Conservation (phyloP, 2,329 filamentous ascomycete species). For the Aspergillus candidus region DNA sequence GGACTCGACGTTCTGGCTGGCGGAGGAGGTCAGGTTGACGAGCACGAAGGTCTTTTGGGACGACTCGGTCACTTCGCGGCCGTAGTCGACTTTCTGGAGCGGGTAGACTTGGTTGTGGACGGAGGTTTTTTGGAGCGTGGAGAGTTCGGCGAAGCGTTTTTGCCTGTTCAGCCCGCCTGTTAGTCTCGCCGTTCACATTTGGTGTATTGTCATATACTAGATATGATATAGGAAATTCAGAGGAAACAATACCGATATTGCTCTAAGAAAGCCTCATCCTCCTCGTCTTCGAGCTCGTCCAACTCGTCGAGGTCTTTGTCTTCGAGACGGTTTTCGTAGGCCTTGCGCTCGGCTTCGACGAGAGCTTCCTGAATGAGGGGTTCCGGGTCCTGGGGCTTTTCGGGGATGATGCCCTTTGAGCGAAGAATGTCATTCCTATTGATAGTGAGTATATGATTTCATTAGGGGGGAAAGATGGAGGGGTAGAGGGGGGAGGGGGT, state of each 20-base stretch:
- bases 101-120: conserved; percentile 89
- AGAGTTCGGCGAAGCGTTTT: conserved; percentile 79
- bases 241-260: conserved; percentile 57
- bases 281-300: conserved; percentile 86
- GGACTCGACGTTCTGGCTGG: conserved; percentile 78
- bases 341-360: conserved; percentile 70
- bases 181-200: neutral
- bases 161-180: conserved; percentile 45
- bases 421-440: conserved; percentile 94
- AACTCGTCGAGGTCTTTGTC: conserved; percentile 93
- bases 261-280: conserved; percentile 88
- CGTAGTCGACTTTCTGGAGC: conserved; percentile 89
- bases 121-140: conserved; percentile 65
- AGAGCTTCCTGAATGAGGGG: conserved; percentile 95
- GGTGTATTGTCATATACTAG: no score
- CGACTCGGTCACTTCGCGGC: conserved; percentile 85
- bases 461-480: conserved; percentile 11
- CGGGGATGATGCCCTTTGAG: conserved; percentile 94
- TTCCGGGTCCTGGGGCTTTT: conserved; percentile 91
- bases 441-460: conserved; percentile 13
- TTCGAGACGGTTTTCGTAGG: conserved; percentile 87
- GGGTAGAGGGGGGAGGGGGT: conserved; percentile 15
- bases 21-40: conserved; percentile 73
- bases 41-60: conserved; percentile 56
- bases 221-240: neutral